These are phyloP conservation scores for Striga asiatica DNA, from an alignment of 257 asterid species.

Conservation along the genomic window DNA sequence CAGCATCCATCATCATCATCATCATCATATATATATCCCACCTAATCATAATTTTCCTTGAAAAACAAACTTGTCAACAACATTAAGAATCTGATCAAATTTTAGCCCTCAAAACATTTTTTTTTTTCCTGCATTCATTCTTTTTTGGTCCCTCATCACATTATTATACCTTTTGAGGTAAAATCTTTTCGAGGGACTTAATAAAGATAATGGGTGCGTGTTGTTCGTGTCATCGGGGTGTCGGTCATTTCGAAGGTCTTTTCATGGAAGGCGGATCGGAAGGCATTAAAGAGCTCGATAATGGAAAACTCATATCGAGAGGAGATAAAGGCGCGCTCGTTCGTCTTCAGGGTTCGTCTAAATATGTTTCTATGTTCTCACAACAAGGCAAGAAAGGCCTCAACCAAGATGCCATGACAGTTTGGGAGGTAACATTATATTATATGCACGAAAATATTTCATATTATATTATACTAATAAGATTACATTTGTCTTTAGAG, in stretches of 20 bases:
- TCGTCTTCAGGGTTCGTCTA: constrained; percentile 54
- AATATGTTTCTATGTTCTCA: constrained; percentile 41
- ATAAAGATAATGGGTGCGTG: constrained; percentile 56
- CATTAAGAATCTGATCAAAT: background rate
- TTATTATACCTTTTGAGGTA: no score
- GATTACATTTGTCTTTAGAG: constrained; percentile 17
- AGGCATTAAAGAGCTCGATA: constrained; percentile 28
- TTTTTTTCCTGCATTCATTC: constrained; percentile 16
- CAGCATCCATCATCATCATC: background rate
- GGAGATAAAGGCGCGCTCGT: constrained; percentile 57
- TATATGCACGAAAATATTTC: no score
- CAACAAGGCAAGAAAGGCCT: constrained; percentile 73
- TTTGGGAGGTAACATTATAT: constrained; percentile 62
- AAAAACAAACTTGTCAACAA: background rate
- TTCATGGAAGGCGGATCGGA: constrained; percentile 1
- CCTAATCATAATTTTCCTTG: background rate
- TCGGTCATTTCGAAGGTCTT: constrained; percentile 22
- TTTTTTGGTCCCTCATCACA: constrained; percentile 15
- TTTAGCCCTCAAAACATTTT: background rate
- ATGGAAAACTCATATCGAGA: constrained; percentile 19
- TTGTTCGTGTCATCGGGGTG: constrained; percentile 67
- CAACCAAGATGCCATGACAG: constrained; percentile 90
- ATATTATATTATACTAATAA: no score
- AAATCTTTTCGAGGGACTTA: constrained; percentile 11
- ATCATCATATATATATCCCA: no score